phyloP scores from a whole-genome alignment of 2,329 filamentous ascomycete species.

The Penicillium decumbens region DNA sequence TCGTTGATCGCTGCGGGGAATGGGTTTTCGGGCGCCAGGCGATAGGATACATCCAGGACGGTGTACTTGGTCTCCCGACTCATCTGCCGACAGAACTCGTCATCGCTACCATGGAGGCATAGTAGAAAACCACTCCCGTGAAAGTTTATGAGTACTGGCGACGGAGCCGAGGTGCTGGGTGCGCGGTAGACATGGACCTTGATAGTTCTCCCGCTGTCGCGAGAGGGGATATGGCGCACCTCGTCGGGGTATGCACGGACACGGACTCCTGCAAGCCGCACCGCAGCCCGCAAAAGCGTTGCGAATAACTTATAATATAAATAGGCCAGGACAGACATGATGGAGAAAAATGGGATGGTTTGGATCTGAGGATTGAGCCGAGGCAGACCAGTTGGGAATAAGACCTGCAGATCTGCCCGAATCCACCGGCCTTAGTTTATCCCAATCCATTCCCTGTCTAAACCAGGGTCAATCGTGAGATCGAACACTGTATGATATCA shows the following conservation, averaged over 20 bases:
- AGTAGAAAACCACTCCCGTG: slow-evolving; percentile 36
- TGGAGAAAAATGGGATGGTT: neutral
- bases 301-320: slow-evolving; percentile 22
- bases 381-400: slow-evolving; percentile 1
- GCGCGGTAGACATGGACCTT: slow-evolving; percentile 31
- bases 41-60: slow-evolving; percentile 40
- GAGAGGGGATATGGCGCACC: slow-evolving; percentile 28
- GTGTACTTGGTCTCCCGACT: slow-evolving; percentile 26
- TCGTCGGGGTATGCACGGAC: slow-evolving; percentile 20
- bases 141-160: slow-evolving; percentile 33
- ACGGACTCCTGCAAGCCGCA: neutral
- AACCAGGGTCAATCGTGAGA: too few species aligned
- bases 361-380: slow-evolving; percentile 1
- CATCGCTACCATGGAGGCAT: slow-evolving; percentile 30
- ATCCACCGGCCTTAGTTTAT: too few species aligned
- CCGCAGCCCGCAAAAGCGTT: slow-evolving; percentile 15
- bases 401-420: too few species aligned
- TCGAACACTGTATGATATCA: too few species aligned
- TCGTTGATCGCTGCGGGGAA: slow-evolving; percentile 42
- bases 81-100: slow-evolving; percentile 29
- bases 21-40: slow-evolving; percentile 39
- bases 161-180: slow-evolving; percentile 13
- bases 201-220: slow-evolving; percentile 28
- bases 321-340: slow-evolving; percentile 7
- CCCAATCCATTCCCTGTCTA: too few species aligned